A percentile compares a stretch with the other conserved stretches of the same genome.
Conservation (phyloP, 2,329 filamentous ascomycete genomes). For the Claviceps africana region DNA sequence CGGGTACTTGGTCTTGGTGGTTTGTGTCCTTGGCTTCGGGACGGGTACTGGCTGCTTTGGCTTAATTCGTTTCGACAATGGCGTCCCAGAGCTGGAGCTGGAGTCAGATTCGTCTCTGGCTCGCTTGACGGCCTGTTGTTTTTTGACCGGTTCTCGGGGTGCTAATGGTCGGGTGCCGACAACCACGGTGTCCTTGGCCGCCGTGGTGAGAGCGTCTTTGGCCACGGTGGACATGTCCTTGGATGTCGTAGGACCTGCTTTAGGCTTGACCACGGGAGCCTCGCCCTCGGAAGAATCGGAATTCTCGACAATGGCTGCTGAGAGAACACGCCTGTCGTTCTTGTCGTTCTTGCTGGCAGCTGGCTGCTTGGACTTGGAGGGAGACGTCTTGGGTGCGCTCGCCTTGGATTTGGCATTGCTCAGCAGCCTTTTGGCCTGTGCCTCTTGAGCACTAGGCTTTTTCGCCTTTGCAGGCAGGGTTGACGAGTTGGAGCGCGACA, state of each 20-base stretch:
- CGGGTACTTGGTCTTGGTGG: constrained; percentile 34
- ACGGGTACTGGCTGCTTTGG: constrained; percentile 26
- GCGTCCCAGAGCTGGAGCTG: constrained; percentile 45
- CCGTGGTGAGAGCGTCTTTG: constrained; percentile 21
- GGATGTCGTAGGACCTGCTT: constrained; percentile 15
- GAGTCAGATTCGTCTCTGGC: constrained; percentile 38
- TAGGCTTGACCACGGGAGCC: constrained; percentile 19
- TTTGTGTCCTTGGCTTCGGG: constrained; percentile 27
- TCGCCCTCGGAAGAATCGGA: constrained; percentile 41
- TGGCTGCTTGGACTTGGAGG: constrained; percentile 28
- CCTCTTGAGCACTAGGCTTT: constrained; percentile 38
- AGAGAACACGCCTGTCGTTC: constrained; percentile 31
- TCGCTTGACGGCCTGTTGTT: constrained; percentile 31
- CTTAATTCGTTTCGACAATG: constrained; percentile 44
- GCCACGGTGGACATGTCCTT: constrained; percentile 15
- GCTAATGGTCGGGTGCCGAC: constrained; percentile 20
- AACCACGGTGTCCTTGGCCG: too few species aligned
- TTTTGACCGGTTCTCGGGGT: constrained; percentile 19
- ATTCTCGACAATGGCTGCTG: constrained; percentile 42
- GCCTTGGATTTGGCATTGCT: constrained; percentile 22
- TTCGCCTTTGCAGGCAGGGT: constrained; percentile 38
- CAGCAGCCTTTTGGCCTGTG: constrained; percentile 42
- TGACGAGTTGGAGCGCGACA: constrained; percentile 38
- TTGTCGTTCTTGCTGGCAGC: constrained; percentile 12
- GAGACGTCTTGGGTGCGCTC: constrained; percentile 18